Percentiles rank a stretch among this genome's conserved stretches.
Conservation (phyloP, 345 rosid genomes). For the Citrus cavaleriei region DNA sequence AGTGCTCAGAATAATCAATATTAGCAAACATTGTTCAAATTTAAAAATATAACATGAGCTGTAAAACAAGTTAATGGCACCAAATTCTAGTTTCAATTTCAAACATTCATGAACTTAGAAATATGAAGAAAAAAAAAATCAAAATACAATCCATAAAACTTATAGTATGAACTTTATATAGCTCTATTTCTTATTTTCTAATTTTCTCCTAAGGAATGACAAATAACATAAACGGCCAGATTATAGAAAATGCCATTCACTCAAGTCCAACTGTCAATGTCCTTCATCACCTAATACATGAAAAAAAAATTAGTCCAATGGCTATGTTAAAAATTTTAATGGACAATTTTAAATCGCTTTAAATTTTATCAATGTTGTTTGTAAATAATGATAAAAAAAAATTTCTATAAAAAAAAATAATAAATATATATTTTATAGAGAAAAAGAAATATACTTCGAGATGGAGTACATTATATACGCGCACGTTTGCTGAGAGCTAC, state of each 20-base stretch:
- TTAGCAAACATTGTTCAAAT: too few relatives aligned
- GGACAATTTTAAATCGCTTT: background rate
- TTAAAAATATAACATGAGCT: too few relatives aligned
- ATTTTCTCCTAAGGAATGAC: background rate
- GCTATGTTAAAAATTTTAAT: background rate
- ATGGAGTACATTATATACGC: background rate
- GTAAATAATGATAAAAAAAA: too few relatives aligned
- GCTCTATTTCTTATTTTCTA: too few relatives aligned
- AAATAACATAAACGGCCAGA: too few relatives aligned
- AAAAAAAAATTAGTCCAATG: background rate
- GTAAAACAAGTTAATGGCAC: background rate
- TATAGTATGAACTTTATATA: too few relatives aligned
- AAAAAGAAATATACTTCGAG: background rate
- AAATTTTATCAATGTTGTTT: background rate
- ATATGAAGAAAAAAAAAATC: background rate
- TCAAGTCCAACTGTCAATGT: background rate
- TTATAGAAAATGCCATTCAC: background rate
- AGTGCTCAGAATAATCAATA: too few relatives aligned
- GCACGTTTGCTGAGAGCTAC: too few relatives aligned
- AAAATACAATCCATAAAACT: background rate
- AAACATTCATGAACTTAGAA: background rate
- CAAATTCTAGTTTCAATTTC: too few relatives aligned
- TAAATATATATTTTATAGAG: background rate
- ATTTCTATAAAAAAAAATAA: too few relatives aligned
- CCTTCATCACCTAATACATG: background rate